These are phyloP conservation scores for Picea sitchensis DNA, from an alignment of 75 land plant genomes.

Conservation along the genomic window DNA sequence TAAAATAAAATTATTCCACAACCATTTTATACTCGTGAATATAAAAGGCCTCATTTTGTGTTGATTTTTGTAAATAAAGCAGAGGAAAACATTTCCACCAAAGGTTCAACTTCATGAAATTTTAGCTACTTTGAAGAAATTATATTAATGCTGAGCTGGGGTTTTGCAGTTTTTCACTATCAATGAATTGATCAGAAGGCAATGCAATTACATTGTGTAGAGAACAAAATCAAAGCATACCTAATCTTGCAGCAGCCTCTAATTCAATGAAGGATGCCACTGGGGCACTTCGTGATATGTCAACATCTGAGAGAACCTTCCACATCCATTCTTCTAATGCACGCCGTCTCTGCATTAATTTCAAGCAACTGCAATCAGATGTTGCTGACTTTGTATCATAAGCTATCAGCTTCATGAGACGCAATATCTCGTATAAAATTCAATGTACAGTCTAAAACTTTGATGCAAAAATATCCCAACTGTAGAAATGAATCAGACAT, in stretches of 20 bases:
- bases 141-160: background rate
- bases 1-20: too few relatives aligned
- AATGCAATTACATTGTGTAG: background rate
- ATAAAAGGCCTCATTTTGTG: background rate
- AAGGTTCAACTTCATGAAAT: background rate
- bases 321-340: slow-evolving; percentile 92
- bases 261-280: slow-evolving; percentile 89
- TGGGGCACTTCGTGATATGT: slow-evolving; percentile 81
- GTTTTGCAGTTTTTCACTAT: background rate
- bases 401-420: background rate
- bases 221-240: slow-evolving; percentile 41
- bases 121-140: background rate
- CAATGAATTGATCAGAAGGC: background rate
- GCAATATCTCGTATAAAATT: background rate
- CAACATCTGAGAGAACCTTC: slow-evolving; percentile 81
- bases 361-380: slow-evolving; percentile 5
- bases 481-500: background rate
- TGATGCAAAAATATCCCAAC: background rate
- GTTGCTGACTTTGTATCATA: background rate
- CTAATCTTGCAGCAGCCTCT: slow-evolving; percentile 89
- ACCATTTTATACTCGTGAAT: too few relatives aligned
- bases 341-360: slow-evolving; percentile 66
- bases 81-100: background rate
- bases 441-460: background rate
- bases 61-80: background rate